A percentile compares a stretch with the other conserved stretches of the same genome.
These are phyloP conservation scores for Fusarium sp. DNA, from an alignment of 2,329 filamentous ascomycete genomes.

Conservation along the genomic window DNA sequence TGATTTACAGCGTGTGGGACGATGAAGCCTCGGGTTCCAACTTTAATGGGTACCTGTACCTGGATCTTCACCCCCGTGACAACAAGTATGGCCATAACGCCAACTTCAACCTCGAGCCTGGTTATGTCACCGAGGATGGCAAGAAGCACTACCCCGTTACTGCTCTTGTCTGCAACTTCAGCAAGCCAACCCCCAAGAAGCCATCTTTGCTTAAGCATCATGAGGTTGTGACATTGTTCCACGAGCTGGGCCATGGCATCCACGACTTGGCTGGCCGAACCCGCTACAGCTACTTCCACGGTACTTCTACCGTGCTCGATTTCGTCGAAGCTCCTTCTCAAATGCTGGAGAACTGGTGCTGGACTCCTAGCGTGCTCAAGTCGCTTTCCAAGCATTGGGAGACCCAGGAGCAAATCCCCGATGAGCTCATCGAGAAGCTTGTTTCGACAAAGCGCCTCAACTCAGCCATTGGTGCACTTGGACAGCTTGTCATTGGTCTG, in stretches of 20 bases:
- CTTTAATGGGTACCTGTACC: constrained; percentile 85
- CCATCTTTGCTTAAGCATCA: constrained; percentile 84
- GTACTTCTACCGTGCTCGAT: constrained; percentile 73
- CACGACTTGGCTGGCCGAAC: constrained; percentile 74
- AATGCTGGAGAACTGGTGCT: constrained; percentile 83
- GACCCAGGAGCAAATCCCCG: constrained; percentile 75
- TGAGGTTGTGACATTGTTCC: constrained; percentile 85
- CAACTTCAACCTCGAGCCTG: constrained; percentile 84
- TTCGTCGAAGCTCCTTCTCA: constrained; percentile 79
- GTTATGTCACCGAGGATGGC: constrained; percentile 74
- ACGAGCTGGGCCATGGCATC: constrained; percentile 78
- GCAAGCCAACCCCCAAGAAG: constrained; percentile 80
- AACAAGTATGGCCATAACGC: constrained; percentile 89
- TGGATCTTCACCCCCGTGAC: constrained; percentile 81
- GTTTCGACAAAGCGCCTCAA: constrained; percentile 85
- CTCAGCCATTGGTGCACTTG: constrained; percentile 80
- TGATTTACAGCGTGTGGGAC: constrained; percentile 85
- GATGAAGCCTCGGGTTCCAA: constrained; percentile 75
- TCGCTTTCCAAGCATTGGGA: constrained; percentile 79
- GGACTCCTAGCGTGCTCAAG: constrained; percentile 73
- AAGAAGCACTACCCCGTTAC: constrained; percentile 81
- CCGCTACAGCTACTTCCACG: constrained; percentile 74
- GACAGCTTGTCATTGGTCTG: constrained; percentile 83
- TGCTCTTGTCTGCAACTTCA: constrained; percentile 86
- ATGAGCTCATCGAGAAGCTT: constrained; percentile 78